These are phyloP conservation scores for Aspergillus caelatus DNA, from an alignment of 2,329 filamentous ascomycete species.

Conservation along the genomic window DNA sequence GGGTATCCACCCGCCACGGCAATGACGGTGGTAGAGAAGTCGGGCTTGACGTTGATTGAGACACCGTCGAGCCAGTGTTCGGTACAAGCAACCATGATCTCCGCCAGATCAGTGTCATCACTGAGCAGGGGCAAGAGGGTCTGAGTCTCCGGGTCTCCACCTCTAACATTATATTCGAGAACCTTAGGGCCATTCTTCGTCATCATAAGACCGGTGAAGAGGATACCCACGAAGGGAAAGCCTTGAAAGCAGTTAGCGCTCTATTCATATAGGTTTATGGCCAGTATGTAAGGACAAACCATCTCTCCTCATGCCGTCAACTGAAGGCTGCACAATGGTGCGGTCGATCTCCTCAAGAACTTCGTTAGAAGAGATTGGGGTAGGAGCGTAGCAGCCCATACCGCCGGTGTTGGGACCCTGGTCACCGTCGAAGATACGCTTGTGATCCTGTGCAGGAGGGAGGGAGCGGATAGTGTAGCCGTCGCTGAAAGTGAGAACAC, in stretches of 20 bases:
- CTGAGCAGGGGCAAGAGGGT: constrained; percentile 79
- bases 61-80: constrained; percentile 73
- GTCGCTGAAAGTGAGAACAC: constrained; percentile 88
- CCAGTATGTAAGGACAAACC: constrained; percentile 62
- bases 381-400: constrained; percentile 97
- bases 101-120: constrained; percentile 77
- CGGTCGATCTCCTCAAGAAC: constrained; percentile 78
- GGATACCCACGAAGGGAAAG: constrained; percentile 48
- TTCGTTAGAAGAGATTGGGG: constrained; percentile 72
- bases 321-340: constrained; percentile 84
- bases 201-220: constrained; percentile 79
- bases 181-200: constrained; percentile 78
- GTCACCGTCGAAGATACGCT: constrained; percentile 89
- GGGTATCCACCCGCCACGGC: constrained; percentile 92
- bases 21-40: constrained; percentile 89
- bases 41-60: constrained; percentile 66
- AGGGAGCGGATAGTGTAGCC: constrained; percentile 81
- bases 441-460: constrained; percentile 94
- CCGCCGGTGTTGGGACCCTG: constrained; percentile 91
- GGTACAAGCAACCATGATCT: constrained; percentile 84
- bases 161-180: constrained; percentile 90
- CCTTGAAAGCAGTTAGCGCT: constrained; percentile 23
- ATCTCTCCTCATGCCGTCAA: constrained; percentile 84
- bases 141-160: constrained; percentile 90
- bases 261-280: neutral